Evolutionary conservation across 345 rosid species (phyloP).

Genomic region (Hevea brasiliensis): DNA sequence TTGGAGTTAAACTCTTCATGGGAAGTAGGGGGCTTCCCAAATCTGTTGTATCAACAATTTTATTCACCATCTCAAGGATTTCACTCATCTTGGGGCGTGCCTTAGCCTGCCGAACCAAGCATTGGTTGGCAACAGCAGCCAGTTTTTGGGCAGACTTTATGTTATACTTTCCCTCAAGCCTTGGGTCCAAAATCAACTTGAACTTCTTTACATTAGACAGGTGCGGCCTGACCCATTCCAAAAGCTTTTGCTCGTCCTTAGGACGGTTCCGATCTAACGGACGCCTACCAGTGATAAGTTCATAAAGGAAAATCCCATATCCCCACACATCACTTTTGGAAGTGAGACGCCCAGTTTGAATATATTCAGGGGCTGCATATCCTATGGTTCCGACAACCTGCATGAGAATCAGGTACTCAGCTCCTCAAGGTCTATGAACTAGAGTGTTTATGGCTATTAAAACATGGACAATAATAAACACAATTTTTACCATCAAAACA

Average conservation of each 20-base stretch:
- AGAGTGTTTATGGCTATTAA: neutral
- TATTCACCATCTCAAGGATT: constrained; percentile 64
- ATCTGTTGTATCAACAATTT: constrained; percentile 51
- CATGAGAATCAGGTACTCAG: constrained; percentile 7
- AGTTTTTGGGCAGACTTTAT: constrained; percentile 67
- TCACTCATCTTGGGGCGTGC: constrained; percentile 79
- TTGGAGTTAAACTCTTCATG: constrained; percentile 31
- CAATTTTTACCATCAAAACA: too few relatives aligned
- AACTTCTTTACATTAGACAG: constrained; percentile 67
- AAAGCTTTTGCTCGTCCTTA: constrained; percentile 75
- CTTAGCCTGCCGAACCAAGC: constrained; percentile 64
- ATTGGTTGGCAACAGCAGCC: constrained; percentile 75
- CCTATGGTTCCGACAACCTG: constrained; percentile 96
- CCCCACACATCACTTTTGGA: constrained; percentile 86
- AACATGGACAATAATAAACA: neutral
- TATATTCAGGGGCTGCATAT: constrained; percentile 92
- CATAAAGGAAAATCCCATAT: constrained; percentile 83
- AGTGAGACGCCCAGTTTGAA: constrained; percentile 84
- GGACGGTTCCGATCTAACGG: constrained; percentile 84
- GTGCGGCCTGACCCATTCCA: constrained; percentile 93
- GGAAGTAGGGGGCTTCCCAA: constrained; percentile 38
- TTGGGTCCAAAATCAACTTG: constrained; percentile 73
- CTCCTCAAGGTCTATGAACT: neutral
- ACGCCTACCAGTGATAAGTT: constrained; percentile 88
- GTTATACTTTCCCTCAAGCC: constrained; percentile 68